Conservation (phyloP, 2,329 filamentous ascomycete genomes). For the Pseudogymnoascus sp. region DNA sequence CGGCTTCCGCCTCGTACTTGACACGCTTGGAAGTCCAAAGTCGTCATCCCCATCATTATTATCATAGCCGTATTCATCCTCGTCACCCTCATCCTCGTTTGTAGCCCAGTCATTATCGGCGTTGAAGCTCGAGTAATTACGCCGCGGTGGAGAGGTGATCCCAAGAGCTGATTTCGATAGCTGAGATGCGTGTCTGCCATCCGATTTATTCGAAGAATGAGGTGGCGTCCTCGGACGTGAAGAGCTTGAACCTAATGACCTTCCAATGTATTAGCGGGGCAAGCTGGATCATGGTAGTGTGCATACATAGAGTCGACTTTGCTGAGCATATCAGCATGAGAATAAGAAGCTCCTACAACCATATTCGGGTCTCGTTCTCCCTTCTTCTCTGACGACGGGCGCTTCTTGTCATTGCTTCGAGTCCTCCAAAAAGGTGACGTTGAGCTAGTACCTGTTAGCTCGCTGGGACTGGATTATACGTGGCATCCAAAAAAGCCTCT, state of each 20-base stretch:
- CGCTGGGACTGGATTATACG: slow-evolving; percentile 7
- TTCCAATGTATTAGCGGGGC: slow-evolving; percentile 27
- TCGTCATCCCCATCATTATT: slow-evolving; percentile 78
- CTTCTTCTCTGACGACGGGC: slow-evolving; percentile 45
- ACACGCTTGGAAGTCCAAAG: slow-evolving; percentile 86
- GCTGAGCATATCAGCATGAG: slow-evolving; percentile 79
- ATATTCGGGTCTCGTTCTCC: slow-evolving; percentile 54
- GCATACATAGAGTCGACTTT: slow-evolving; percentile 72
- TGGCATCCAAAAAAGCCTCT: slow-evolving; percentile 4
- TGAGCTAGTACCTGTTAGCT: slow-evolving; percentile 47
- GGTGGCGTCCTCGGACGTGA: slow-evolving; percentile 71
- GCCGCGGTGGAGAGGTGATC: slow-evolving; percentile 56
- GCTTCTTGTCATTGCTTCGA: slow-evolving; percentile 48
- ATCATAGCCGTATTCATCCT: slow-evolving; percentile 69
- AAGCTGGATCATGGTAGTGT: slow-evolving; percentile 25
- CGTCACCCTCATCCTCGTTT: slow-evolving; percentile 59
- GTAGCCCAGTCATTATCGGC: slow-evolving; percentile 77
- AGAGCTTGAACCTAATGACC: slow-evolving; percentile 51
- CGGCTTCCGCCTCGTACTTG: slow-evolving; percentile 76
- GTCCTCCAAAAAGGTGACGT: slow-evolving; percentile 82
- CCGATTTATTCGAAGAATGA: slow-evolving; percentile 48
- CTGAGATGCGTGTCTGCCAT: slow-evolving; percentile 50
- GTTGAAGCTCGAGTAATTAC: slow-evolving; percentile 72
- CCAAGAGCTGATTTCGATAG: slow-evolving; percentile 44
- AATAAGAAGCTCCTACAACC: slow-evolving; percentile 91